phyloP scores from a whole-genome alignment of 176 grass and related monocot genomes.

The Hyparrhenia diplandra region DNA sequence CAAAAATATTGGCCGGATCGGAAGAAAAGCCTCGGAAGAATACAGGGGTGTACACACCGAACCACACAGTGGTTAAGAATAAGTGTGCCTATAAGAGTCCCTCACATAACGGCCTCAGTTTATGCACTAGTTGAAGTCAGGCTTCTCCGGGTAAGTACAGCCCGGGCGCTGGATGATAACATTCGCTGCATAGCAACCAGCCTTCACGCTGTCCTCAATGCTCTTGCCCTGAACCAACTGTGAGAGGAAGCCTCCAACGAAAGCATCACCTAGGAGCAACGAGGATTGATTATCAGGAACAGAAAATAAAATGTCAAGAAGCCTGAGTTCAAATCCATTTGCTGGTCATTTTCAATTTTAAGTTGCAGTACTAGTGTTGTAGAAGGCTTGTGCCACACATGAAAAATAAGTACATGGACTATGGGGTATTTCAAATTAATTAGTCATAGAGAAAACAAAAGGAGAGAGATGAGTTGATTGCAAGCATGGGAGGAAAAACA shows the following conservation, averaged over 20 bases:
- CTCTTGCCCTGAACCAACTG: conserved; percentile 79
- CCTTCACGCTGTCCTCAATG: conserved; percentile 73
- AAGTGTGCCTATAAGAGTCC: background rate
- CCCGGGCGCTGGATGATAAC: conserved; percentile 86
- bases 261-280: conserved; percentile 67
- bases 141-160: conserved; percentile 96
- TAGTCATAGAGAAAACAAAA: background rate
- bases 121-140: conserved; percentile 67
- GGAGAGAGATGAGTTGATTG: background rate
- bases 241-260: conserved; percentile 95
- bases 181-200: conserved; percentile 81
- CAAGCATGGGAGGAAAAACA: background rate
- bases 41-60: conserved; percentile 26
- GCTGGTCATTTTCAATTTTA: background rate
- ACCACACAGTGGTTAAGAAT: conserved; percentile 14
- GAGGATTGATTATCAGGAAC: background rate
- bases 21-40: conserved; percentile 35
- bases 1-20: conserved; percentile 24
- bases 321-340: background rate
- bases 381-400: no score
- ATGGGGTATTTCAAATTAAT: background rate
- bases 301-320: background rate
- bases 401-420: background rate
- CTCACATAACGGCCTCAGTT: background rate
- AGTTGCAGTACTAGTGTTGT: background rate